phyloP scores from a whole-genome alignment of 2,329 filamentous ascomycete species.

The Microascus cirrosus region DNA sequence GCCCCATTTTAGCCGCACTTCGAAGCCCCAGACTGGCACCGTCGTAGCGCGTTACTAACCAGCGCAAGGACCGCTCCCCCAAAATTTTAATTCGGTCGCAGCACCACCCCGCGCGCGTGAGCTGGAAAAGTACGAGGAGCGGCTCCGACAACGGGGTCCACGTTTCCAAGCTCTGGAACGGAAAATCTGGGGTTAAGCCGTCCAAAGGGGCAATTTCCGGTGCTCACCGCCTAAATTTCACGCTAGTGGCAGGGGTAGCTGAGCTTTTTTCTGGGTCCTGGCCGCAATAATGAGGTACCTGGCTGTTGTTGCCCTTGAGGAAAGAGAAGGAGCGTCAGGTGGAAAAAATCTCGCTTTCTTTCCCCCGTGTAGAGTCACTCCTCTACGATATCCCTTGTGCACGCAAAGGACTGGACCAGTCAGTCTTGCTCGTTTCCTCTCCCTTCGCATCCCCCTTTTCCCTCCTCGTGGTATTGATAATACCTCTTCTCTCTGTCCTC shows the following conservation, averaged over 20 bases:
- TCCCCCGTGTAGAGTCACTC: not conserved
- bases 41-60: not conserved
- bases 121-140: not conserved
- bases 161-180: not conserved
- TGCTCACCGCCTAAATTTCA: constrained; percentile 4
- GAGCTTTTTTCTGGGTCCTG: constrained; percentile 1
- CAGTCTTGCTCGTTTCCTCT: too few relatives aligned
- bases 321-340: not conserved
- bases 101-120: not conserved
- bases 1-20: not conserved
- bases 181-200: constrained; percentile 5
- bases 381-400: not conserved
- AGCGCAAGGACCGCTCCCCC: not conserved
- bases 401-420: not conserved
- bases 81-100: not conserved
- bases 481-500: not conserved
- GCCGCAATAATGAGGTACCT: not conserved
- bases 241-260: constrained; percentile 3
- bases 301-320: not conserved
- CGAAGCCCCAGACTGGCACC: not conserved
- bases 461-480: not conserved
- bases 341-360: not conserved
- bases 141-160: constrained; percentile 3
- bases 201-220: not conserved
- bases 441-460: not conserved